Percentiles rank a stretch among this genome's conserved stretches.
These are phyloP conservation scores for Erodium maritimum DNA, from an alignment of 345 rosid genomes.

Conservation along the genomic window DNA sequence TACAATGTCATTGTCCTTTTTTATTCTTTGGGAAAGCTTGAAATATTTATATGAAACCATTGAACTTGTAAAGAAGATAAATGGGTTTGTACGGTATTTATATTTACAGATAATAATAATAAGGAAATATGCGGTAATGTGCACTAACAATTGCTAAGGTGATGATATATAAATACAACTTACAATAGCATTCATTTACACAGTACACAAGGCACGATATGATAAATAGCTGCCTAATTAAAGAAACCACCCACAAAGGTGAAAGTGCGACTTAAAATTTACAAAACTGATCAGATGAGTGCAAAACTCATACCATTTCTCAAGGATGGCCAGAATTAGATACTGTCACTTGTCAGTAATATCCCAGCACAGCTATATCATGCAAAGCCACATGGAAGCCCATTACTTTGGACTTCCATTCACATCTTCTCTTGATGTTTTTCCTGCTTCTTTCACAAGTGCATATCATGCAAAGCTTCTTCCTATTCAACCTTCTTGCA, in stretches of 20 bases:
- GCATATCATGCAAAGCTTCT: background rate
- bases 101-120: too few species aligned
- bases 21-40: too few species aligned
- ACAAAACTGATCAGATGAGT: constrained; percentile 31
- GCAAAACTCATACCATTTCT: constrained; percentile 11
- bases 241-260: background rate
- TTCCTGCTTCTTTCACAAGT: background rate
- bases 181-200: too few species aligned
- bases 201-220: background rate
- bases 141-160: too few species aligned
- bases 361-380: background rate
- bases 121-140: too few species aligned
- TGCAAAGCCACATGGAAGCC: constrained; percentile 9
- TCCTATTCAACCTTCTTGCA: constrained; percentile 11
- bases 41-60: too few species aligned
- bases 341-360: background rate
- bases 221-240: background rate
- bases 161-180: too few species aligned
- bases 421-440: constrained; percentile 1
- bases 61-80: too few species aligned
- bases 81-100: too few species aligned
- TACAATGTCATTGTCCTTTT: too few species aligned
- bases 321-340: constrained; percentile 3
- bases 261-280: constrained; percentile 2
- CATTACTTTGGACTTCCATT: constrained; percentile 3